Conservation (phyloP, 306 rosid species). For the Phaseolus lunatus region DNA sequence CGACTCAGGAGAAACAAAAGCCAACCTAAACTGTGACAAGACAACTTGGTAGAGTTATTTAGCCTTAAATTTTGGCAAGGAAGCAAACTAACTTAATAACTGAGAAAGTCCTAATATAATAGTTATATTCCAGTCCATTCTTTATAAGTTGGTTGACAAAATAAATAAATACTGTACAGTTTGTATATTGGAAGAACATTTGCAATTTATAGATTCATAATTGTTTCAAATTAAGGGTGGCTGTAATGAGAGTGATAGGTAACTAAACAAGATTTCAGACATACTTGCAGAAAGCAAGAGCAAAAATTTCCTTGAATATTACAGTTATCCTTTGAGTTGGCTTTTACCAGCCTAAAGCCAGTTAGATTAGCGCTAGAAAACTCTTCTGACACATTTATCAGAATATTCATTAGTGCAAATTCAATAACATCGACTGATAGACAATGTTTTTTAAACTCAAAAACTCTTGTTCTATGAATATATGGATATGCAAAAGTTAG, state of each 20-base stretch:
- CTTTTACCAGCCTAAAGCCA: not conserved
- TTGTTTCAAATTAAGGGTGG: not conserved
- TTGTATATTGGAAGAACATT: not conserved
- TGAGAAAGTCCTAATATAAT: not conserved
- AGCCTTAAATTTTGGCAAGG: not conserved
- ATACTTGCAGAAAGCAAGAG: not conserved
- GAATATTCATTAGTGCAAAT: not conserved
- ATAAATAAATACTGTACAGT: not conserved
- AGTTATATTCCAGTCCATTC: not conserved
- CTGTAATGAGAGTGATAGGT: not conserved
- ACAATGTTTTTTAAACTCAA: not conserved
- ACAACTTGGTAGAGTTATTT: slow-evolving; percentile 29
- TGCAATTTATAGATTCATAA: not conserved
- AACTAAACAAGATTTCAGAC: not conserved
- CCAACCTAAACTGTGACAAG: slow-evolving; percentile 85
- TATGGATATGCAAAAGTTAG: not conserved
- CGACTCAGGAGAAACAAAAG: slow-evolving; percentile 83
- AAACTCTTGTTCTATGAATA: not conserved
- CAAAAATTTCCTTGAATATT: not conserved
- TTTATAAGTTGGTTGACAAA: not conserved
- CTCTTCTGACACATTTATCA: slow-evolving; percentile 1
- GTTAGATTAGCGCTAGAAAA: not conserved
- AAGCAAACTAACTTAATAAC: not conserved
- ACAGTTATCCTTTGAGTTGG: not conserved
- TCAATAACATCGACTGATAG: not conserved